Base-by-base conservation (phyloP, 2,329 filamentous ascomycete species). In the Xylariaceae sp. region DNA sequence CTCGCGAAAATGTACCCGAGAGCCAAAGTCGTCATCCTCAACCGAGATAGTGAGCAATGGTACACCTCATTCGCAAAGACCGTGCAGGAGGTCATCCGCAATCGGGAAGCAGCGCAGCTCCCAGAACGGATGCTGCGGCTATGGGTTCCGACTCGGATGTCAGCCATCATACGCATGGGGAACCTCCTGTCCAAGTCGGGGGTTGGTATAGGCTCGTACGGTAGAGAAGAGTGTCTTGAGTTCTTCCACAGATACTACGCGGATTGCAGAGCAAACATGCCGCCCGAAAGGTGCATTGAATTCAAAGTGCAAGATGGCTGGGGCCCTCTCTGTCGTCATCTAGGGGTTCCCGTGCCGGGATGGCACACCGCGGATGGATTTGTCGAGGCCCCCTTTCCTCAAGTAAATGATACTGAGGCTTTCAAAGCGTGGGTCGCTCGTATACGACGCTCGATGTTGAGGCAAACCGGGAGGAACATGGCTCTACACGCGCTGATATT, bases 11-110 rank as follows among this genome's bases (percentile, higher is more conserved):
- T 56, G n/a, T 62, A 62, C 49, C 60, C 60, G 1, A 30, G 59
- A 7, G 58, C 58, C 3, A 60, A 62, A 49, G 60, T 62, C 1
- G 30, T 62, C 1, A 60, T 62, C 26, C 56, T 62, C 32, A 60
- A 56, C 46, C 58, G 60, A 6, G 53, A 59, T 12, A 52, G 54
- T 3, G 58, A 60, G 35, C 54, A 53, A n/a, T 62, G 60, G 60
- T 59, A 60, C 47, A 34, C 19, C 2, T 62, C 60, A 27, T 55
- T 62, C 34, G 32, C 41, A 12, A 49, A 55, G 1, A 62, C 53
- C 2, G 56, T 62, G 8, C 59, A 61, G 46, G 26, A 31, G 6
- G 41, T 60, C 34, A 60, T 61, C 34, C 52, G 50, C 29, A 37
- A 39, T 27, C 54, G 57, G 29, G 59, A 59, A 26, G 51, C 50